Percentiles rank a stretch among this genome's conserved stretches.
These are phyloP conservation scores for Chaetomium strumarium DNA, from an alignment of 2,329 filamentous ascomycete species.

Conservation along the genomic window DNA sequence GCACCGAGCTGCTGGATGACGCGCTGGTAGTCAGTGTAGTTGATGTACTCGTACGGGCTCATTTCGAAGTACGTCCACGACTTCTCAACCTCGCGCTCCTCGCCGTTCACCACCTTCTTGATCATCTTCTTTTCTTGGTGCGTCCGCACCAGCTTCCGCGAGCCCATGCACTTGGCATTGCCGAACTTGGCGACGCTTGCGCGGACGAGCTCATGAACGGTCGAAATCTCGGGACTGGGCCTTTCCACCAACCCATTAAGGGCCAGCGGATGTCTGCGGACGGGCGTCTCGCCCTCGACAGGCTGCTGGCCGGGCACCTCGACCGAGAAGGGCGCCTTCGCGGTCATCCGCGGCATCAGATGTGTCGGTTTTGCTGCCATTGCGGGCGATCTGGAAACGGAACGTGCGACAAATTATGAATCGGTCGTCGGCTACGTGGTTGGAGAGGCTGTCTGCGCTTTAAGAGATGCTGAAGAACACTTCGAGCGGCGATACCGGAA, in stretches of 20 bases:
- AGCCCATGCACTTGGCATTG: constrained; percentile 61
- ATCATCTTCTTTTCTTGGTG: constrained; percentile 83
- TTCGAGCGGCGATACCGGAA: too few relatives aligned
- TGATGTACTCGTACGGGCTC: constrained; percentile 69
- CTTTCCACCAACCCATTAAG: constrained; percentile 56
- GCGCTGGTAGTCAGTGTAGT: constrained; percentile 72
- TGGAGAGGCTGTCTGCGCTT: too few relatives aligned
- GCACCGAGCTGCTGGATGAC: constrained; percentile 61
- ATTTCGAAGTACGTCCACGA: constrained; percentile 84
- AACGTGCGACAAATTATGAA: not conserved
- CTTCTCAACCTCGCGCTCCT: constrained; percentile 76
- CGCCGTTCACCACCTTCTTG: constrained; percentile 79
- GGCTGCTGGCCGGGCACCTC: constrained; percentile 59
- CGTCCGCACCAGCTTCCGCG: constrained; percentile 66
- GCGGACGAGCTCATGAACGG: constrained; percentile 69
- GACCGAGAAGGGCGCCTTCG: constrained; percentile 60
- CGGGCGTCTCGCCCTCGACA: constrained; percentile 67
- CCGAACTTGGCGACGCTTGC: constrained; percentile 60
- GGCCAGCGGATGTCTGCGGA: constrained; percentile 58
- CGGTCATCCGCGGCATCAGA: constrained; percentile 43
- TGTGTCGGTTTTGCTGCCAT: constrained; percentile 20
- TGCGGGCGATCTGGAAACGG: constrained; percentile 1
- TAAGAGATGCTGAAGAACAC: too few relatives aligned
- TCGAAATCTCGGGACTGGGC: constrained; percentile 60
- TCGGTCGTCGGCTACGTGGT: too few relatives aligned